Base-by-base conservation (phyloP, 106 monocot genomes). In the Posidonia australis region DNA sequence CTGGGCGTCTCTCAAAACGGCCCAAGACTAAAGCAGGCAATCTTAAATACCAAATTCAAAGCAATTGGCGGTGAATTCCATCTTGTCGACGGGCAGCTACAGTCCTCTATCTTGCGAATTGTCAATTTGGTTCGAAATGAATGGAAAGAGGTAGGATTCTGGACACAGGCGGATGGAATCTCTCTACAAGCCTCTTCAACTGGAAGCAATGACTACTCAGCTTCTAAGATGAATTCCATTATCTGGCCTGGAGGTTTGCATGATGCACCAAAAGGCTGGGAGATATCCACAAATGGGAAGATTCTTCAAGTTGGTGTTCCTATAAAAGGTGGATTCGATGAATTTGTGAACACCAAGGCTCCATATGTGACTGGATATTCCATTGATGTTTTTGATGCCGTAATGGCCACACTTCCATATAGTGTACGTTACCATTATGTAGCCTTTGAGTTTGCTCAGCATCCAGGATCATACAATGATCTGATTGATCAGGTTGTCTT, bases 371-470 rank as follows among this genome's bases (percentile, higher is more conserved):
- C 58, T 14, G 88, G 88, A 0, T 84, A 77, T 44, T 84, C 77
- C 74, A 81, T 89, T 11, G 76, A 81, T 27, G 66, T 89, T 22
- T 89, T 89, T 42, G 69, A 89, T 0, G 72, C 69, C 6, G 74
- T 77, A 31, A 72, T 84, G 25, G 14, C 36, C 11, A 23, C 27
- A 10, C 57, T 89, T n/a, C 81, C 79, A 0, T 89, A 84, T 45
- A 5, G 24, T n/a, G 62, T 79, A 6, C 45, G 21, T 0, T 79
- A 74, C 47, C 62, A 77, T 18, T 88, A 77, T n/a, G 0, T 62
- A 25, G 68, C 62, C 5, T 73, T 23, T 45, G 14, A 11, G 1
- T 25, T 62, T 36, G 43, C 32, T 27, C 24, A 72, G 43, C 20
- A 49, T 17, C 71, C 54, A 47, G 62, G 32, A 19, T 70, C 22